phyloP scores from a whole-genome alignment of 2,329 filamentous ascomycete genomes.

The Neurospora sp. region DNA sequence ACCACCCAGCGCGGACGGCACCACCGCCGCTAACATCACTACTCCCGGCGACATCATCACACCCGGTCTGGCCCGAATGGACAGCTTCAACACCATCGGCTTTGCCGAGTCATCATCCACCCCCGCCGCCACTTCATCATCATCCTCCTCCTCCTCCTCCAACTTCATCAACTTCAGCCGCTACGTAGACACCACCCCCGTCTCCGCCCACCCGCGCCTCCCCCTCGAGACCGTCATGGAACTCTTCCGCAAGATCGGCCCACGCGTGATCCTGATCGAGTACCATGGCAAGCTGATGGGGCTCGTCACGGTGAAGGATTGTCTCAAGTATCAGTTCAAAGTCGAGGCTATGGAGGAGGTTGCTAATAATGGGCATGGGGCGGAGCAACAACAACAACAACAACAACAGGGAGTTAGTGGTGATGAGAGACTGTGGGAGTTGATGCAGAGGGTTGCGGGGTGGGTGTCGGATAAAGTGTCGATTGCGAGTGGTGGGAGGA shows the following conservation, averaged over 20 bases:
- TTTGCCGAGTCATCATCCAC: constrained; percentile 9
- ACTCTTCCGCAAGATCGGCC: constrained; percentile 95
- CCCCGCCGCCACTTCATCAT: constrained; percentile 24
- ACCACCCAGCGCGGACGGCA: constrained; percentile 11
- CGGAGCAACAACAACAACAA: background rate
- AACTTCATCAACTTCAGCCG: constrained; percentile 62
- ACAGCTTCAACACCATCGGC: constrained; percentile 36
- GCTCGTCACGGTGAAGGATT: constrained; percentile 92
- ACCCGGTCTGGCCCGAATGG: constrained; percentile 26
- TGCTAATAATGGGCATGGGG: background rate
- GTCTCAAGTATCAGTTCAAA: constrained; percentile 94
- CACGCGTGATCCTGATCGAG: constrained; percentile 85
- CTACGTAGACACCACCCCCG: constrained; percentile 80
- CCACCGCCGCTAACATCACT: constrained; percentile 19
- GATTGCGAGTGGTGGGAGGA: constrained; percentile 44
- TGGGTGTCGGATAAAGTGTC: constrained; percentile 51
- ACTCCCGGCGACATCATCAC: constrained; percentile 24
- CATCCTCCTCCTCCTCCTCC: constrained; percentile 42
- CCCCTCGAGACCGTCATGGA: constrained; percentile 97
- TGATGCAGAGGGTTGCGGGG: constrained; percentile 39
- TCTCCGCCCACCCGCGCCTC: constrained; percentile 82
- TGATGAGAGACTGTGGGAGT: constrained; percentile 54
- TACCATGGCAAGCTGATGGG: constrained; percentile 75
- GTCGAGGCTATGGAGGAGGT: constrained; percentile 65
- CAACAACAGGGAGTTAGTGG: background rate